Conservation (phyloP, 2,329 filamentous ascomycete species). For the Colletotrichum lindemuthianum region DNA sequence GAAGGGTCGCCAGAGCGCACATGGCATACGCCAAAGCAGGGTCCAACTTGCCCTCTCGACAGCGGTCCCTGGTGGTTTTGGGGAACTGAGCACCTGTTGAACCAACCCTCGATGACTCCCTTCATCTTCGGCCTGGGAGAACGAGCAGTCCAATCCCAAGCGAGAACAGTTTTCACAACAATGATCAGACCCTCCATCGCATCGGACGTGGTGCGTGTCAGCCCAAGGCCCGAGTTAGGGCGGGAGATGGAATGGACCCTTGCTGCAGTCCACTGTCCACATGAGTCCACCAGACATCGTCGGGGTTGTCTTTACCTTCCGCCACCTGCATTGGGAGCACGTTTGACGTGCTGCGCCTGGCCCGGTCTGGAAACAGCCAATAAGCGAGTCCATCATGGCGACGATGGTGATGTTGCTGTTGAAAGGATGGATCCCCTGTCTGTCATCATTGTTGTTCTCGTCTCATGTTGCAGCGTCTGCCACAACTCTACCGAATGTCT, state of each 20-base stretch:
- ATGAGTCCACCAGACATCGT: no score
- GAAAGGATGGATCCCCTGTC: slow-evolving; percentile 22
- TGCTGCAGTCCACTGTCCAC: background rate
- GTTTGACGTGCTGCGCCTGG: slow-evolving; percentile 36
- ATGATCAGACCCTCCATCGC: slow-evolving; percentile 43
- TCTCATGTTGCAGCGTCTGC: slow-evolving; percentile 22
- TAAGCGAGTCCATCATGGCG: slow-evolving; percentile 36
- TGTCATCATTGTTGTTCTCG: slow-evolving; percentile 16
- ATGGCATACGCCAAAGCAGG: slow-evolving; percentile 45
- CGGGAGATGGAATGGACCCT: background rate
- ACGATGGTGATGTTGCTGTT: background rate
- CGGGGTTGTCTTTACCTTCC: slow-evolving; percentile 33
- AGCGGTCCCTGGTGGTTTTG: slow-evolving; percentile 44
- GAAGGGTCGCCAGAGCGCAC: slow-evolving; percentile 45
- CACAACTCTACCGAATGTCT: slow-evolving; percentile 14
- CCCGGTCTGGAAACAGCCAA: slow-evolving; percentile 36
- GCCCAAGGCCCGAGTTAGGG: background rate
- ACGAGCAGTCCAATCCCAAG: slow-evolving; percentile 47
- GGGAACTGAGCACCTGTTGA: slow-evolving; percentile 35
- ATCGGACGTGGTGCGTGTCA: slow-evolving; percentile 38
- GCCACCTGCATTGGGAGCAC: slow-evolving; percentile 40
- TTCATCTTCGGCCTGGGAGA: slow-evolving; percentile 19
- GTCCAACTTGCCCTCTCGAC: slow-evolving; percentile 44
- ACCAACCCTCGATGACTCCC: background rate
- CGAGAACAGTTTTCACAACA: slow-evolving; percentile 47